phyloP scores from a whole-genome alignment of 108 stramenopile genomes.

The Cyclotella sp. region DNA sequence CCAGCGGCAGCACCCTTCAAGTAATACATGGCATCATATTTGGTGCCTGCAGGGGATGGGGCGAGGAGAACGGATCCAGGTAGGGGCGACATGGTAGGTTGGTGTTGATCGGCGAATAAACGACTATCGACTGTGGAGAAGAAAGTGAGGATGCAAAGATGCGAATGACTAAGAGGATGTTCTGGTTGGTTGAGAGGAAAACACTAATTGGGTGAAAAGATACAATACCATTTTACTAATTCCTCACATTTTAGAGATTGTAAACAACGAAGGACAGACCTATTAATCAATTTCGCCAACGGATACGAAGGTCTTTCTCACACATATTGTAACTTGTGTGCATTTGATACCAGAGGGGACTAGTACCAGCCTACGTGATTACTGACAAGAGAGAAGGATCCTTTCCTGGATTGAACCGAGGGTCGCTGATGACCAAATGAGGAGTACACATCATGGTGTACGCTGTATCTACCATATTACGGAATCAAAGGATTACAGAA shows the following conservation, averaged over 20 bases:
- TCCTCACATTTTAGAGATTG: neutral
- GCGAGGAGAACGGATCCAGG: constrained; percentile 78
- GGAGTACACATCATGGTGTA: too few relatives aligned
- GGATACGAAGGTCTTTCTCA: neutral
- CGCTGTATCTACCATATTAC: too few relatives aligned
- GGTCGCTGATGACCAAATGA: too few relatives aligned
- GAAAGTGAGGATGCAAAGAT: neutral
- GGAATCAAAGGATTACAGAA: too few relatives aligned
- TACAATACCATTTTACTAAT: neutral
- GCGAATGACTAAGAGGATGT: neutral
- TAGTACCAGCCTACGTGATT: too few relatives aligned
- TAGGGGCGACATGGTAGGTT: constrained; percentile 37
- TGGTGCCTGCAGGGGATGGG: constrained; percentile 65
- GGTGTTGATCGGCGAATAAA: neutral
- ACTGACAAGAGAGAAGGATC: too few relatives aligned
- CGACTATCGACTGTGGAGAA: neutral
- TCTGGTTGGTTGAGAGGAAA: too few relatives aligned
- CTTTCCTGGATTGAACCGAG: too few relatives aligned
- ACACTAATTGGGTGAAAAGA: too few relatives aligned
- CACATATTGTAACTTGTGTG: too few relatives aligned
- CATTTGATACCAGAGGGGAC: too few relatives aligned
- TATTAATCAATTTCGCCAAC: neutral
- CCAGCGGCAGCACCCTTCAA: constrained; percentile 91
- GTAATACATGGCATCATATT: constrained; percentile 86
- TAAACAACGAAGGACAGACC: neutral